A percentile compares a stretch with the other conserved stretches of the same genome.
Evolutionary conservation across 208 protist genomes (phyloP).

Genomic region (Trypanosoma scelopori): DNA sequence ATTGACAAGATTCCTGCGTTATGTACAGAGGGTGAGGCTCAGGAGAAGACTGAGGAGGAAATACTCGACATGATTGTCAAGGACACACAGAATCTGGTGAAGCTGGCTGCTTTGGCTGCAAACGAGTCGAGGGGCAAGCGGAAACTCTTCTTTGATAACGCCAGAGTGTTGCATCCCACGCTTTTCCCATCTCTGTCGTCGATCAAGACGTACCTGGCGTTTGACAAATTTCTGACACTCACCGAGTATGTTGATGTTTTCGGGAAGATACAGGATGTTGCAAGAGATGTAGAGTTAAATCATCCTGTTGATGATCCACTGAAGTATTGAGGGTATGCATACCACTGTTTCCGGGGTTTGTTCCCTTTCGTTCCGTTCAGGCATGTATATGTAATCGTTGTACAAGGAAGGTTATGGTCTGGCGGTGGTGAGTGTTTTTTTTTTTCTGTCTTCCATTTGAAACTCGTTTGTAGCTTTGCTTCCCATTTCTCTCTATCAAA

Average conservation of each 20-base stretch:
- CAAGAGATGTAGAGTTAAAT: slow-evolving; percentile 63
- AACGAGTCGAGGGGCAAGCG: slow-evolving; percentile 21
- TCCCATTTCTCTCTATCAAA: slow-evolving; percentile 14
- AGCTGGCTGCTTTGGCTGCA: slow-evolving; percentile 34
- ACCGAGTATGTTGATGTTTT: slow-evolving; percentile 66
- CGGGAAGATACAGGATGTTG: slow-evolving; percentile 49
- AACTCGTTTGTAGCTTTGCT: slow-evolving; percentile 3
- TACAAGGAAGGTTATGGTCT: background rate
- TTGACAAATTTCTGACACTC: slow-evolving; percentile 57
- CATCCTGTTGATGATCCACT: slow-evolving; percentile 76
- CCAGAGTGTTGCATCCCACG: slow-evolving; percentile 63
- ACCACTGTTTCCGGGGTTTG: background rate
- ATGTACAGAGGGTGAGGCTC: slow-evolving; percentile 20
- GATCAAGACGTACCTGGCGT: slow-evolving; percentile 50
- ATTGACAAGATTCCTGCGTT: slow-evolving; percentile 62
- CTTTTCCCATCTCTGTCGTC: slow-evolving; percentile 60
- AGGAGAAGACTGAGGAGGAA: slow-evolving; percentile 53
- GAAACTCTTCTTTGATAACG: slow-evolving; percentile 55
- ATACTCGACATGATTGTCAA: slow-evolving; percentile 41
- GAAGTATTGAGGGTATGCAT: slow-evolving; percentile 51
- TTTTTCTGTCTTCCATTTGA: background rate
- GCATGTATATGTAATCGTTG: background rate
- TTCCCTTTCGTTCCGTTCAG: background rate
- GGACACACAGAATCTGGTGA: slow-evolving; percentile 51
- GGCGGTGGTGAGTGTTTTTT: background rate